Base-by-base conservation (phyloP, 2,329 filamentous ascomycete genomes). In the Aspergillus spinulosporus region DNA sequence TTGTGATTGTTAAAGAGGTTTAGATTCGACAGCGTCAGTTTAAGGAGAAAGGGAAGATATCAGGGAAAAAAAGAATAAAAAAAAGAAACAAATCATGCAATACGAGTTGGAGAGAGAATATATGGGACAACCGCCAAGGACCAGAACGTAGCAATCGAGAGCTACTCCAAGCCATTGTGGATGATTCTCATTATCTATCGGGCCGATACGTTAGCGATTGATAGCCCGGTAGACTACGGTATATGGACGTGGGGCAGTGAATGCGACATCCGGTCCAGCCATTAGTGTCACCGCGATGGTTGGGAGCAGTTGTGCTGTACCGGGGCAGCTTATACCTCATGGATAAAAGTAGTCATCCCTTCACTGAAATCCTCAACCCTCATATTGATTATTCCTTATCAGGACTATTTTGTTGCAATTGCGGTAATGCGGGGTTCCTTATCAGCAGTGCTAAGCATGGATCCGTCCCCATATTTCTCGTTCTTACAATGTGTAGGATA, bases 191-290 rank as follows among this genome's bases (percentile, higher is more conserved):
- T 48, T 31, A 37, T 37, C 34, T 31, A 45, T 14, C 8, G 26
- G 40, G 34, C 49, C 4, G 40, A 52, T 52, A 40, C 21, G 21
- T 37, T 42, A 44, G 42, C 31, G 49, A 44, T 52, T 44, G 40
- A 37, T 51, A 34, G n/a, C 14, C 34, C 39, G 29, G 21, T 8
- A 28, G 42, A 28, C 11, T 26, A 14, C 6, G 39, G n/a, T n/a
- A 8, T 11, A 46, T 8, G 15, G 39, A 42, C 39, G 39, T 42
- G 39, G 39, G 39, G 39, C 34, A 37, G 34, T 37, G 34, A 37
- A 37, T 37, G 9, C 21, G 11, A 12, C 34, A 12, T 12, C 8
- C 34, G 4, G 9, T 11, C 9, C 32, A 11, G 34, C 34, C n/a
- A 12, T 12, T 37, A 12, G 34, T 12, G 34, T 37, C 34, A 37